These are phyloP conservation scores for Sporothrix variecibatus DNA, from an alignment of 2,329 filamentous ascomycete species.

Conservation along the genomic window DNA sequence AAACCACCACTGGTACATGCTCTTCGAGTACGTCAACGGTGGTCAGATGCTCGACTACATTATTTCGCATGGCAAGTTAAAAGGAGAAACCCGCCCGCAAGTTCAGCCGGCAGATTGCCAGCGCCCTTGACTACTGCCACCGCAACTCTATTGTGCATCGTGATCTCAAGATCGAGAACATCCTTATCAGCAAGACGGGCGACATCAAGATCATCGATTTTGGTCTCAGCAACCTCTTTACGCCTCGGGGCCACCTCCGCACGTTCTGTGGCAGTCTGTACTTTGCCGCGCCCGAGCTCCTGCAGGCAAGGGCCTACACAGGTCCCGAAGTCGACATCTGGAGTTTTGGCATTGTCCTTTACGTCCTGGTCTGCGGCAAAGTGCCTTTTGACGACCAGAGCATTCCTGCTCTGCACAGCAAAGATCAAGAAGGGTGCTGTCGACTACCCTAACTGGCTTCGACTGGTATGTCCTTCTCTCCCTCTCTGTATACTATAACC, in stretches of 20 bases:
- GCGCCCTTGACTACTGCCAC: slow-evolving; percentile 95
- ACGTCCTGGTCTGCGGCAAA: slow-evolving; percentile 95
- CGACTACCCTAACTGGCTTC: slow-evolving; percentile 95
- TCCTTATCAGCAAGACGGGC: slow-evolving; percentile 96
- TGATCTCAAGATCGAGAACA: slow-evolving; percentile 98
- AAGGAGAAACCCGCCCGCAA: slow-evolving; percentile 99
- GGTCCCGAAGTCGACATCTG: slow-evolving; percentile 97
- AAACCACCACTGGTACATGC: slow-evolving; percentile 99
- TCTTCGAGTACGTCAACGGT: slow-evolving; percentile 98
- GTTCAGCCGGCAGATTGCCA: slow-evolving; percentile 95
- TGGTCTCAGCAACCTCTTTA: slow-evolving; percentile 93
- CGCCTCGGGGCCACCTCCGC: slow-evolving; percentile 80
- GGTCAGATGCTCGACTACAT: slow-evolving; percentile 99
- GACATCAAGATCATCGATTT: slow-evolving; percentile 99
- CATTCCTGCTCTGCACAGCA: slow-evolving; percentile 96
- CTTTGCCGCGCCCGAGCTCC: slow-evolving; percentile 91
- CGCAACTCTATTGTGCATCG: slow-evolving; percentile 97
- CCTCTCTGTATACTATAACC: neutral
- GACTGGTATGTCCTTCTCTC: slow-evolving; percentile 62
- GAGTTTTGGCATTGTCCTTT: slow-evolving; percentile 98
- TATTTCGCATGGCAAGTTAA: slow-evolving; percentile 94
- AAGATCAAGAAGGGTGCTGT: slow-evolving; percentile 98
- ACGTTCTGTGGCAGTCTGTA: slow-evolving; percentile 98
- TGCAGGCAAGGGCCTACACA: slow-evolving; percentile 92
- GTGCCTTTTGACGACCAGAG: slow-evolving; percentile 99